Conservation (phyloP, 108 stramenopile species). For the Skeletonema tropicum region DNA sequence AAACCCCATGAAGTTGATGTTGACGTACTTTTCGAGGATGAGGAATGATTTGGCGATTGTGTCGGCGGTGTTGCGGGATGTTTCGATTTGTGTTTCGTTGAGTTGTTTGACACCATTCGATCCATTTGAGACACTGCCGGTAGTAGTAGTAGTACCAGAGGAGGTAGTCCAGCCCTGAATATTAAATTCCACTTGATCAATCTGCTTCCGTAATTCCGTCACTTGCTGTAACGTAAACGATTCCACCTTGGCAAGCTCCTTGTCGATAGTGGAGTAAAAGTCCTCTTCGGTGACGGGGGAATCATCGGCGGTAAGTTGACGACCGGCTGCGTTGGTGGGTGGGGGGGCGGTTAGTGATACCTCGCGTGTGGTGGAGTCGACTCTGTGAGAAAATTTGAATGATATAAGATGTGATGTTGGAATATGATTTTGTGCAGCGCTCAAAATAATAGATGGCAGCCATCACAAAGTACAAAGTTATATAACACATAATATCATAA, state of each 20-base stretch:
- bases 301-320: constrained; percentile 51
- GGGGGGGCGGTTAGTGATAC: constrained; percentile 88
- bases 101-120: neutral
- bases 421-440: neutral
- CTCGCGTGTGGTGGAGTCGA: constrained; percentile 68
- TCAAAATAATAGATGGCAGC: too few species aligned
- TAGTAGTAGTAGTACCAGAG: constrained; percentile 29
- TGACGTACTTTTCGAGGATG: constrained; percentile 94
- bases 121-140: too few species aligned
- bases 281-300: constrained; percentile 79
- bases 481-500: too few species aligned
- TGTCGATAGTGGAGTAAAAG: constrained; percentile 84
- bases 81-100: constrained; percentile 36
- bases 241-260: constrained; percentile 89
- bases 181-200: constrained; percentile 45
- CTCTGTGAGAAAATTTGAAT: constrained; percentile 31
- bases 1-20: constrained; percentile 97
- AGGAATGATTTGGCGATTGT: constrained; percentile 79
- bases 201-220: constrained; percentile 65
- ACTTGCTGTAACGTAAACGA: constrained; percentile 83
- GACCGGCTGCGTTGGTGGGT: constrained; percentile 83
- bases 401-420: neutral
- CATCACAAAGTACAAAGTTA: neutral
- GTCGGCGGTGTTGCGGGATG: constrained; percentile 56
- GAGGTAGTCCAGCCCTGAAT: constrained; percentile 8